Evolutionary conservation across 805 yeast species (phyloP), one percentile per base, ranked within the genome.

Genomic region (Kazachstania martiniae): DNA sequence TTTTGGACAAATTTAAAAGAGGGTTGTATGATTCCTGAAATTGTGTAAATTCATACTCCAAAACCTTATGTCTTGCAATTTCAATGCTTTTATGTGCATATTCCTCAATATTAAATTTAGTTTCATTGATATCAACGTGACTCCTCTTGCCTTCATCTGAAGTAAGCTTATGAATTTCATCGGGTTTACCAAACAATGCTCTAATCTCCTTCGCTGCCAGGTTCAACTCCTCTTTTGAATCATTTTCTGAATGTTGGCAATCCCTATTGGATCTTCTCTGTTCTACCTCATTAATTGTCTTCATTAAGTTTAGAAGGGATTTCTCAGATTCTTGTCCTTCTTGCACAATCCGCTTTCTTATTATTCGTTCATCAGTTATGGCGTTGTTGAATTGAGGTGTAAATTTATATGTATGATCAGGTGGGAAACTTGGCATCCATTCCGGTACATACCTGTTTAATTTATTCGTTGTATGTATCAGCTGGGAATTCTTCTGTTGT

Each of bases 371-470:
- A 47, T 84, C 89, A 1, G 76, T 70, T 12, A 76, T 58, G 14
- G 77, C 64, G 16, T 72, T 62, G 35, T 76, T 66, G 51, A 63
- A 86, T 40, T 68, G 66, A 0, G 94, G 80, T 0, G 95, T 81
- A 35, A 76, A 70, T 54, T 73, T 75, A 52, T 80, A 89, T 0
- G 97, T 89, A 56, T 87, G 93, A 47, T 85, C 94, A 0, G 97
- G 95, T 1, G 98, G 98, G 18, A 89, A 65, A 9, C 74, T 74
- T 0, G 98, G 98, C 44, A 89, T 60, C 77, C 86, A 86, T 5
- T 60, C 49, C 0, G 93, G 93, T 6, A 83, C 66, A 37, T 72
- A 72, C 4, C 53, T 49, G 29, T 59, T 60, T 23, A 54, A 42
- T 18, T 54, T 49, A 15, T 63, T 59, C 1, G 59, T 53, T 22